Evolutionary conservation across 2,329 filamentous ascomycete species (phyloP).

Genomic region (Tolypocladium guangdongense): DNA sequence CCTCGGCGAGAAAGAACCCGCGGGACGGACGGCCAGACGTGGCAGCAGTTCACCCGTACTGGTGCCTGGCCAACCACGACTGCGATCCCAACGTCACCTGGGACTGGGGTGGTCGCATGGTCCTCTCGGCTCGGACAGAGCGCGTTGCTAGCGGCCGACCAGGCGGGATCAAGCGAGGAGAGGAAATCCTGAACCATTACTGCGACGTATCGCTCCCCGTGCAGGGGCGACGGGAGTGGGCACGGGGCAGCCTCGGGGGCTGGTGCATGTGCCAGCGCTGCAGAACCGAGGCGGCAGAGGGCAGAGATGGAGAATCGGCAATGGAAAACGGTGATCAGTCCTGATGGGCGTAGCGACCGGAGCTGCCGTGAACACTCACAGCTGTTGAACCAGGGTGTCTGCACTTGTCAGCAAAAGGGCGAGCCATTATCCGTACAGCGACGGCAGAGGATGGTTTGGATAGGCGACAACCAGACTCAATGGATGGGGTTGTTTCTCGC

Average conservation of each 20-base stretch:
- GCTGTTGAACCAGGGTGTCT: neutral
- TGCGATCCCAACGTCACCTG: constrained; percentile 91
- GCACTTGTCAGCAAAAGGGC: neutral
- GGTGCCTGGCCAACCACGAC: constrained; percentile 94
- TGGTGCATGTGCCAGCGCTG: constrained; percentile 82
- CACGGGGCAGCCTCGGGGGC: constrained; percentile 75
- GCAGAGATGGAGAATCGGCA: neutral
- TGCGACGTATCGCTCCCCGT: constrained; percentile 76
- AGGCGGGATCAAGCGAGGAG: constrained; percentile 60
- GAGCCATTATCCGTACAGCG: neutral
- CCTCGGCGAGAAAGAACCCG: constrained; percentile 69
- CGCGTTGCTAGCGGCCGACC: constrained; percentile 38
- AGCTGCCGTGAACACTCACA: neutral
- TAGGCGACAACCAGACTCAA: neutral
- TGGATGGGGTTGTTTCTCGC: neutral
- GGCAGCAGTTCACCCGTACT: constrained; percentile 86
- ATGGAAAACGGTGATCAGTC: neutral
- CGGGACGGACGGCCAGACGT: constrained; percentile 79
- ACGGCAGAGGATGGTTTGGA: neutral
- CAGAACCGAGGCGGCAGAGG: constrained; percentile 50
- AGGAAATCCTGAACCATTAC: constrained; percentile 90
- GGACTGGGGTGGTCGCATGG: constrained; percentile 81
- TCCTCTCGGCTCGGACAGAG: constrained; percentile 51
- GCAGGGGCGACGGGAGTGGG: constrained; percentile 78
- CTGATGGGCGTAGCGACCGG: neutral